These are phyloP conservation scores for Populus hybrid DNA, from an alignment of 441 rosid genomes.

Conservation along the genomic window DNA sequence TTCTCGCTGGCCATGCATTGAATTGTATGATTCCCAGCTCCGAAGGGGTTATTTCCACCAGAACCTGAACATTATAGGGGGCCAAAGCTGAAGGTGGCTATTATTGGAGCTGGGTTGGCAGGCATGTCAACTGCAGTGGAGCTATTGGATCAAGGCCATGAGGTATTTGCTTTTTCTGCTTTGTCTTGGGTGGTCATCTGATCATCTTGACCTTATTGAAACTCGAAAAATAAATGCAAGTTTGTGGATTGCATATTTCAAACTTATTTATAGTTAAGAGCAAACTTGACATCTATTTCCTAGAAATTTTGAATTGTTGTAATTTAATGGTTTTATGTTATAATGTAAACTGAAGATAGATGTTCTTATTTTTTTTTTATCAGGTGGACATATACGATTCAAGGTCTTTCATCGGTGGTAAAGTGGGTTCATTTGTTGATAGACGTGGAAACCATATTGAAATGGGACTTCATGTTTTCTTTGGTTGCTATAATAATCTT, in stretches of 20 bases:
- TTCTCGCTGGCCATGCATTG: constrained; percentile 9
- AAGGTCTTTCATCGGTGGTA: constrained; percentile 89
- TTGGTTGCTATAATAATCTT: constrained; percentile 97
- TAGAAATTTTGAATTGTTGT: not conserved
- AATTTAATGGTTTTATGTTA: not conserved
- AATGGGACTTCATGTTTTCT: constrained; percentile 98
- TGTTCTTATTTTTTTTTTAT: constrained; percentile 10
- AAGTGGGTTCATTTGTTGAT: constrained; percentile 98
- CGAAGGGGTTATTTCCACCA: constrained; percentile 93
- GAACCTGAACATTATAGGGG: constrained; percentile 91
- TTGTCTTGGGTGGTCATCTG: not conserved
- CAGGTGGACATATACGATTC: constrained; percentile 97
- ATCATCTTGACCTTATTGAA: not conserved
- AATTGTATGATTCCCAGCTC: constrained; percentile 60
- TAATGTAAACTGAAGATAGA: not conserved
- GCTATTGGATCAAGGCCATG: constrained; percentile 96
- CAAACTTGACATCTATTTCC: not conserved
- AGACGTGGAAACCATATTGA: constrained; percentile 90
- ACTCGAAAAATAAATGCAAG: not conserved
- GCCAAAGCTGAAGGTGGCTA: constrained; percentile 95
- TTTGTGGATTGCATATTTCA: not conserved
- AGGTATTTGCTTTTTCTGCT: constrained; percentile 43
- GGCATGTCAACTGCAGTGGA: constrained; percentile 99
- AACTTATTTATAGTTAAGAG: constrained; percentile 2
- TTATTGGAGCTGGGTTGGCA: constrained; percentile 97